Evolutionary conservation across 495 filamentous ascomycete genomes (phyloP).

Genomic region (Penicillium dipodomyicola): DNA sequence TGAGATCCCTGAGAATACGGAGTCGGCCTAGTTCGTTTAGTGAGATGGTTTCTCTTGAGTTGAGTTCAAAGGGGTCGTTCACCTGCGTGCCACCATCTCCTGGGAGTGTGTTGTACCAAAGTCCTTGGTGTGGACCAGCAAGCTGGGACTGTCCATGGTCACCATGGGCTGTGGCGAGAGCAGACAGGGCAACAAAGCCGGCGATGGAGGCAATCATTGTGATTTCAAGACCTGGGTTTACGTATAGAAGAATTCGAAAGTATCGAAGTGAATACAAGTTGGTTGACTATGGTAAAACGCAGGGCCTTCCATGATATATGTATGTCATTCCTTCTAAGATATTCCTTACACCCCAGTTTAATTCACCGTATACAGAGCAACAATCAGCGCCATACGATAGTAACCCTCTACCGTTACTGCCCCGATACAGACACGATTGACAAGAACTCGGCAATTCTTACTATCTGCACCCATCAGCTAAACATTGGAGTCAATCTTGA

Average conservation of each 20-base stretch:
- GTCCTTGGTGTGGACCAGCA: slow-evolving; percentile 53
- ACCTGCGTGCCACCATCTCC: slow-evolving; percentile 70
- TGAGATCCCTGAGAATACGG: slow-evolving; percentile 68
- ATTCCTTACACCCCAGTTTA: background rate
- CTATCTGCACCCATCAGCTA: background rate
- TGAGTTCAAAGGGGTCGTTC: background rate
- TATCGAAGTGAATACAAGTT: too few relatives aligned
- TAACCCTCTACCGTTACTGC: slow-evolving; percentile 1
- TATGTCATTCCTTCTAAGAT: background rate
- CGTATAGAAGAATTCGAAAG: too few relatives aligned
- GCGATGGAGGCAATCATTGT: slow-evolving; percentile 23
- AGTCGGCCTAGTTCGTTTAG: slow-evolving; percentile 56
- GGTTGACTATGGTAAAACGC: too few relatives aligned
- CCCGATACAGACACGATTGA: slow-evolving; percentile 8
- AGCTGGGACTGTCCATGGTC: slow-evolving; percentile 54
- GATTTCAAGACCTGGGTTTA: too few relatives aligned
- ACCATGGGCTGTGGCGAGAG: slow-evolving; percentile 49
- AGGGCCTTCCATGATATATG: background rate
- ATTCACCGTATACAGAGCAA: background rate
- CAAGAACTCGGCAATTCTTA: background rate
- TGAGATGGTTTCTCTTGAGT: background rate
- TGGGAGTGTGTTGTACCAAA: slow-evolving; percentile 65
- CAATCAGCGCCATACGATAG: background rate
- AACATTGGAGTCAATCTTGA: background rate
- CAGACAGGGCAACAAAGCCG: slow-evolving; percentile 31